Evolutionary conservation across 108 stramenopile genomes (phyloP).

Genomic region (Cylindrotheca closterium): DNA sequence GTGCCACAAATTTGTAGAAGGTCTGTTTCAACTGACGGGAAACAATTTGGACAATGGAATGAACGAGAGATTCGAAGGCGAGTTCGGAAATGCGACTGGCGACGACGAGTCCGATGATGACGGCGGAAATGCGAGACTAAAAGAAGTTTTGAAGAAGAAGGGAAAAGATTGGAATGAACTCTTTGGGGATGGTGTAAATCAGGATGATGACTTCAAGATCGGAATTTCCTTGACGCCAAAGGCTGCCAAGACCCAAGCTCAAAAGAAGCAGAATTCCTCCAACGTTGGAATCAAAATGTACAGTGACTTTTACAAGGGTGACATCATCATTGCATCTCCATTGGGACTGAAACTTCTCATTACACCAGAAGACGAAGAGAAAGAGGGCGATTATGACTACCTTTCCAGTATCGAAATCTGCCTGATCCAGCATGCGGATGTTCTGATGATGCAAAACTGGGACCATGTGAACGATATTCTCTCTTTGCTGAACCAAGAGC

Average conservation of each 20-base stretch:
- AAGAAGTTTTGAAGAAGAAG: slow-evolving; percentile 59
- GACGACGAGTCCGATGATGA: slow-evolving; percentile 40
- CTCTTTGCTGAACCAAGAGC: slow-evolving; percentile 72
- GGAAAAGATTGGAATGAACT: slow-evolving; percentile 88
- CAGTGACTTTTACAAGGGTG: slow-evolving; percentile 92
- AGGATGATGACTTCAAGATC: slow-evolving; percentile 94
- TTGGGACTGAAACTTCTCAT: slow-evolving; percentile 84
- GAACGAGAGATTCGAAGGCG: slow-evolving; percentile 69
- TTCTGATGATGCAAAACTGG: slow-evolving; percentile 96
- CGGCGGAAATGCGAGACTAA: slow-evolving; percentile 25
- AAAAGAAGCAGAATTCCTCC: slow-evolving; percentile 27
- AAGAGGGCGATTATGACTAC: slow-evolving; percentile 66
- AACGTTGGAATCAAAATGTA: slow-evolving; percentile 74
- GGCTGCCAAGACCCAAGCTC: slow-evolving; percentile 31
- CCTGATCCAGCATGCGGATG: slow-evolving; percentile 72
- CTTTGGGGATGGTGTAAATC: slow-evolving; percentile 85
- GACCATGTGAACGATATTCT: slow-evolving; percentile 86
- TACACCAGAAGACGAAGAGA: slow-evolving; percentile 30
- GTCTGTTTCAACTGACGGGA: slow-evolving; percentile 49
- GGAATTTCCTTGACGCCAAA: slow-evolving; percentile 84
- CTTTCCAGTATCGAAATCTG: slow-evolving; percentile 92
- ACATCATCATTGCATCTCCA: slow-evolving; percentile 93
- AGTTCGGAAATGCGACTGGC: slow-evolving; percentile 51
- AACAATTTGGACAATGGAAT: slow-evolving; percentile 26
- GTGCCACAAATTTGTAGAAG: slow-evolving; percentile 70